Base-by-base conservation (phyloP, 1,284 basidiomycete genomes). In the Fomitopsis palustris region DNA sequence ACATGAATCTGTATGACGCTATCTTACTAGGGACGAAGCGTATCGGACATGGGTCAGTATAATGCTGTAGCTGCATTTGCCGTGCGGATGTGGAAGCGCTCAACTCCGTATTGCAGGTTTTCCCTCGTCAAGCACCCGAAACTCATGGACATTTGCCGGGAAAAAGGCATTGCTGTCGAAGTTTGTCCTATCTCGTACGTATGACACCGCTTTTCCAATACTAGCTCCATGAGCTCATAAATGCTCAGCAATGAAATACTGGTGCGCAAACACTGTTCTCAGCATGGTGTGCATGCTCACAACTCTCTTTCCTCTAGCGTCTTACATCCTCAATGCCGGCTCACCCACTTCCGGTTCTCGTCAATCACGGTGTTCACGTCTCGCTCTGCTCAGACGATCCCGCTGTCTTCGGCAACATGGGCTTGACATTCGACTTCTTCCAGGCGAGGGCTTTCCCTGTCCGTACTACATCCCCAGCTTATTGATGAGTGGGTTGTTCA, bases 1-100 rank as follows among this genome's bases (percentile, higher is more conserved):
- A 93, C 64, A 70, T 81, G 53, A 93, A 93, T 67, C 73, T 93
- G 38, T 92, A 89, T 67, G 90, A 93, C 68, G 90, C 90, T 3
- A 83, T 93, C 47, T 70, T 91, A 33, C 75, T 92, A 17, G 90
- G 86, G 23, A 89, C 90, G 3, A 90, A 86, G 66, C 81, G 90
- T 16, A 92, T 92, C 57, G 90, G 90, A 0, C 90, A 93, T 72
- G 90, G 86, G 86, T 88, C 58, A 57, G 74, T 66, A 6, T 47
- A 37, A 6, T 37, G 35, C 35, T 37, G 35, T 14, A 9, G 35
- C 35, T 37, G 35, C 35, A 9, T 14, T 37, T 14, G 3, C 35
- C 16, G 16, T 9, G 6, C 31, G 31, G 10, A 9, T 37, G 35
- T 14, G 16, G 16, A 47, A 29, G 2, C 6, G 16, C 35, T 17